Conservation (phyloP, 2,329 filamentous ascomycete species). For the Aspergillus novoparasiticus region DNA sequence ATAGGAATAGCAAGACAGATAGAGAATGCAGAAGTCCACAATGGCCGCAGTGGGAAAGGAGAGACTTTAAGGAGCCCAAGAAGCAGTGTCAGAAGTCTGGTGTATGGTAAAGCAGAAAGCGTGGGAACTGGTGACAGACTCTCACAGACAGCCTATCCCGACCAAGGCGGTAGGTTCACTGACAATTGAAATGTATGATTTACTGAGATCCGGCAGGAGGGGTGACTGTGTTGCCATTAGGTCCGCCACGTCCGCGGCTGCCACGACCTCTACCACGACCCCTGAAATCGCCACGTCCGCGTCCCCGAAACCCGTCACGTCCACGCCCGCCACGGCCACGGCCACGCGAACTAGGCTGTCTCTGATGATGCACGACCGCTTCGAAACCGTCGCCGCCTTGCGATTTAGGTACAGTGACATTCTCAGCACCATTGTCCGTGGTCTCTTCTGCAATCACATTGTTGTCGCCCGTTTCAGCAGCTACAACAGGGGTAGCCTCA, state of each 20-base stretch:
- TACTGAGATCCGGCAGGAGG: constrained; percentile 23
- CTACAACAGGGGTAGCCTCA: constrained; percentile 63
- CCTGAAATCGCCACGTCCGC: constrained; percentile 38
- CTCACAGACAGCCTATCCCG: background rate
- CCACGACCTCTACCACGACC: constrained; percentile 37
- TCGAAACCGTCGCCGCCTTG: constrained; percentile 40
- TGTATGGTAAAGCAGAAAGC: constrained; percentile 6
- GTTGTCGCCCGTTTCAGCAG: constrained; percentile 61
- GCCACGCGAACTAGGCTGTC: constrained; percentile 39
- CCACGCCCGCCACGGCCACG: constrained; percentile 40
- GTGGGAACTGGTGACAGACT: background rate
- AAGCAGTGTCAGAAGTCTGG: constrained; percentile 8
- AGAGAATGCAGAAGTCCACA: constrained; percentile 9
- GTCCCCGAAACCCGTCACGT: constrained; percentile 41
- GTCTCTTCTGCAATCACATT: constrained; percentile 56
- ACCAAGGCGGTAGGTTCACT: constrained; percentile 6
- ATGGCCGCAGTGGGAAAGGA: background rate
- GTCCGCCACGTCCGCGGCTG: constrained; percentile 32
- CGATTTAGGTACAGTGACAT: constrained; percentile 59
- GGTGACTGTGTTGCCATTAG: constrained; percentile 28
- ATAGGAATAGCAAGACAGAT: constrained; percentile 16
- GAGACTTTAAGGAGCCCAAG: background rate
- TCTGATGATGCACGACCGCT: constrained; percentile 35
- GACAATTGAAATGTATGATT: background rate
- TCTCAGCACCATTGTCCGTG: constrained; percentile 79